phyloP scores from a whole-genome alignment of 2,329 filamentous ascomycete species.

The Zasmidium cellare region DNA sequence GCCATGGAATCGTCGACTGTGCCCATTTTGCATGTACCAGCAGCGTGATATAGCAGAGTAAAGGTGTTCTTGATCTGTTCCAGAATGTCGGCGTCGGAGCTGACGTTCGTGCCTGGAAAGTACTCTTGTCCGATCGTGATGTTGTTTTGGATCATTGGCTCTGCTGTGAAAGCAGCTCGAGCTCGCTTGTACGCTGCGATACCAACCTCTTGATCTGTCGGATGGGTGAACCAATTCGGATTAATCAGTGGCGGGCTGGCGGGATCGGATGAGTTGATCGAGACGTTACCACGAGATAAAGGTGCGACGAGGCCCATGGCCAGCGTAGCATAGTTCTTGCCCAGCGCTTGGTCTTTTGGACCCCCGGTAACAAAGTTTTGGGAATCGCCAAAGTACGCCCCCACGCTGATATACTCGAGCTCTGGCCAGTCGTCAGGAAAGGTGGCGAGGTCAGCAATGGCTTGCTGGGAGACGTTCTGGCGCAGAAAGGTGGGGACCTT shows the following conservation, averaged over 20 bases:
- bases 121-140: conserved; percentile 22
- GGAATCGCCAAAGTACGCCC: conserved; percentile 5
- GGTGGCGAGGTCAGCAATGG: conserved; percentile 5
- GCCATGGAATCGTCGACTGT: conserved; percentile 11
- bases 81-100: conserved; percentile 11
- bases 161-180: conserved; percentile 29
- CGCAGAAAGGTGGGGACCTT: conserved; percentile 13
- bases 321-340: not conserved
- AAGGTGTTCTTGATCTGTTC: conserved; percentile 2
- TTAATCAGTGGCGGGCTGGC: conserved; percentile 34
- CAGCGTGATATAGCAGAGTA: conserved; percentile 10
- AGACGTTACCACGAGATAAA: conserved; percentile 38
- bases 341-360: not conserved
- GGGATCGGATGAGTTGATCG: conserved; percentile 31
- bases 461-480: conserved; percentile 6
- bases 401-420: conserved; percentile 9
- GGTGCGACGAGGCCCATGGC: conserved; percentile 24
- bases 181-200: conserved; percentile 35
- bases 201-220: conserved; percentile 34
- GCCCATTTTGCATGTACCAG: conserved; percentile 15
- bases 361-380: not conserved
- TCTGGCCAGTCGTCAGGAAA: conserved; percentile 21
- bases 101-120: conserved; percentile 17
- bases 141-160: conserved; percentile 26
- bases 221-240: conserved; percentile 38